Base-by-base conservation (phyloP, 495 filamentous ascomycete genomes). In the Oleoguttula mirabilis region DNA sequence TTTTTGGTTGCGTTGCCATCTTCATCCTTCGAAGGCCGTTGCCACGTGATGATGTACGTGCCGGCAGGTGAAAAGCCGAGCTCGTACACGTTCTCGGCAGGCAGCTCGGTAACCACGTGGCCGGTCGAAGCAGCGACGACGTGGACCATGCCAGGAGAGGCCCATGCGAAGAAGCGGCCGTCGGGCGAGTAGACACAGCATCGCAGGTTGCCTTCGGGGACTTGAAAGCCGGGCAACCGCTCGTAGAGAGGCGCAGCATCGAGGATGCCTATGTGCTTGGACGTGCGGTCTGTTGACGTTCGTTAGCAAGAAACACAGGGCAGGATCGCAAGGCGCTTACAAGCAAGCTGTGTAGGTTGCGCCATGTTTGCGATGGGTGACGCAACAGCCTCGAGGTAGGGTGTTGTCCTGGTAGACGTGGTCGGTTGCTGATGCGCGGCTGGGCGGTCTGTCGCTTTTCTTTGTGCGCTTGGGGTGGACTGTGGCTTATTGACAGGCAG, bases 131-230 rank as follows among this genome's bases (percentile, higher is more conserved):
- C 75, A 59, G 94, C 84, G 48, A 86, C 65, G 53, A 95, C 75
- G 45, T 77, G 77, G 51, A 96, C 86, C 61, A 80, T 82, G 48
- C 94, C 87, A 39, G 76, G 80, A 45, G 86, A 83, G 43, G 87
- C 88, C 80, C 83, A 98, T 40, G 88, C 87, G 63, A 93, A 90
- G 69, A 87, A 98, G 54, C 82, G 81, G 57, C 90, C 87, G 60
- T 86, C 85, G 25, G 87, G 85, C 47, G 88, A 95, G 70, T 96
- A 98, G 51, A 73, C 76, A 65, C 82, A 88, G 60, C 88, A 96
- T 65, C 90, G 80, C 54, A 90, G 72, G 65, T 86, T 95, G 60
- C 87, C 88, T 70, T 94, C 82, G 43, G 92, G 88, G 63, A 80
- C 73, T 45, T 67, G 66, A 67, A 96, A 94, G 48, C 80, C 88